A percentile compares a stretch with the other conserved stretches of the same genome.
Evolutionary conservation across 148 eudicot species (phyloP).

Genomic region (Diospyros lotus): DNA sequence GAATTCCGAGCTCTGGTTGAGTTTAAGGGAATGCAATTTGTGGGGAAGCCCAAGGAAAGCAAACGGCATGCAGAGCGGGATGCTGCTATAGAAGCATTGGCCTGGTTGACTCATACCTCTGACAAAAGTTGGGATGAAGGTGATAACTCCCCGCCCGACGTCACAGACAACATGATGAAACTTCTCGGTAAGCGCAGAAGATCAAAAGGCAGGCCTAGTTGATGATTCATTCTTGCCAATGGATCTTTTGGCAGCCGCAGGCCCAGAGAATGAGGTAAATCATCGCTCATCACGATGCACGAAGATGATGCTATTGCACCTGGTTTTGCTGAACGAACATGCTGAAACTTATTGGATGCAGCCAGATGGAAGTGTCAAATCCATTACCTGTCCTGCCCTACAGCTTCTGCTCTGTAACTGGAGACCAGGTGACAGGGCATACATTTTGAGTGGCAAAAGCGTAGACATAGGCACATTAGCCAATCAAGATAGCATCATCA

Average conservation of each 20-base stretch:
- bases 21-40: conserved; percentile 98
- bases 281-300: no score
- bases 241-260: neutral
- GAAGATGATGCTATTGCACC: no score
- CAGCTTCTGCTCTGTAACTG: no score
- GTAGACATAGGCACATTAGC: no score
- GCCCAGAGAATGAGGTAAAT: neutral
- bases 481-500: no score
- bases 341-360: no score
- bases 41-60: conserved; percentile 88
- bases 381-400: no score
- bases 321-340: no score
- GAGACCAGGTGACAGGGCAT: no score
- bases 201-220: conserved; percentile 45
- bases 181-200: conserved; percentile 78
- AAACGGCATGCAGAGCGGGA: conserved; percentile 87
- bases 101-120: conserved; percentile 90
- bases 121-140: conserved; percentile 42
- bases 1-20: conserved; percentile 92
- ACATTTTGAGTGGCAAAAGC: no score
- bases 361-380: no score
- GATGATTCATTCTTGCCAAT: neutral
- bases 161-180: conserved; percentile 94
- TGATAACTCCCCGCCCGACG: conserved; percentile 60
- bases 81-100: conserved; percentile 93